phyloP scores from a whole-genome alignment of 2,329 filamentous ascomycete species.

The Pyrenophora seminiperda region DNA sequence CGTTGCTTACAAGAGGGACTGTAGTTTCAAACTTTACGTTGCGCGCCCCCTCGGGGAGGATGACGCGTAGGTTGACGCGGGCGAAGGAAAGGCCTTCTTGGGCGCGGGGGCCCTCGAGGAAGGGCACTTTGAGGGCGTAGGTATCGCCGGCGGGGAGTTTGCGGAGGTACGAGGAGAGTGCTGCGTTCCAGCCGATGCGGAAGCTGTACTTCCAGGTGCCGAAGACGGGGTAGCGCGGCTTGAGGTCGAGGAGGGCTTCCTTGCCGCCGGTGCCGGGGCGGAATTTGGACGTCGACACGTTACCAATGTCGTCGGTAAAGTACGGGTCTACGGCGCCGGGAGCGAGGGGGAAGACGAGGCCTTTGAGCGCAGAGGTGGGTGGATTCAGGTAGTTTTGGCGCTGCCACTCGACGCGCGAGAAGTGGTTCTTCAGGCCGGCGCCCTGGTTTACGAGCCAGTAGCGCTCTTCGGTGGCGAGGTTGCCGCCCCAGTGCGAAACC shows the following conservation, averaged over 20 bases:
- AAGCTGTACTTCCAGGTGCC: conserved; percentile 99
- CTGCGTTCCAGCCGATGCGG: conserved; percentile 92
- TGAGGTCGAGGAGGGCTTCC: conserved; percentile 84
- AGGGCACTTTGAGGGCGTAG: conserved; percentile 88
- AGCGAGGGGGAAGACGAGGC: conserved; percentile 78
- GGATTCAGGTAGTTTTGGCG: conserved; percentile 70
- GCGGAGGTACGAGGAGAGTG: conserved; percentile 77
- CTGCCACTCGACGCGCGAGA: conserved; percentile 57
- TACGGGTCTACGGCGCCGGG: conserved; percentile 85
- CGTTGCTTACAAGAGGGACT: conserved; percentile 69
- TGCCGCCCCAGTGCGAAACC: conserved; percentile 97
- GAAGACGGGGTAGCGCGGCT: conserved; percentile 94
- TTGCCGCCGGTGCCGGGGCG: conserved; percentile 73
- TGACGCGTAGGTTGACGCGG: conserved; percentile 76
- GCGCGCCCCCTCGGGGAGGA: conserved; percentile 89
- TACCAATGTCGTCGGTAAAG: conserved; percentile 95
- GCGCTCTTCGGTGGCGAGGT: conserved; percentile 91
- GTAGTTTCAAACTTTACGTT: conserved; percentile 79
- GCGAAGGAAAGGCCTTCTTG: conserved; percentile 85
- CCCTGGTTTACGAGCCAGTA: conserved; percentile 88
- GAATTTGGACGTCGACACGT: conserved; percentile 93
- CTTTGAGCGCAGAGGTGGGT: conserved; percentile 77
- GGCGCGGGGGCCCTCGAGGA: conserved; percentile 89
- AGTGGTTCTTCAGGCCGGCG: conserved; percentile 67
- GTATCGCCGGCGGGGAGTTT: conserved; percentile 65